Percentiles rank a stretch among this genome's conserved stretches.
These are phyloP conservation scores for Zygoascus hellenicus DNA, from an alignment of 1,139 yeast species.

Conservation along the genomic window DNA sequence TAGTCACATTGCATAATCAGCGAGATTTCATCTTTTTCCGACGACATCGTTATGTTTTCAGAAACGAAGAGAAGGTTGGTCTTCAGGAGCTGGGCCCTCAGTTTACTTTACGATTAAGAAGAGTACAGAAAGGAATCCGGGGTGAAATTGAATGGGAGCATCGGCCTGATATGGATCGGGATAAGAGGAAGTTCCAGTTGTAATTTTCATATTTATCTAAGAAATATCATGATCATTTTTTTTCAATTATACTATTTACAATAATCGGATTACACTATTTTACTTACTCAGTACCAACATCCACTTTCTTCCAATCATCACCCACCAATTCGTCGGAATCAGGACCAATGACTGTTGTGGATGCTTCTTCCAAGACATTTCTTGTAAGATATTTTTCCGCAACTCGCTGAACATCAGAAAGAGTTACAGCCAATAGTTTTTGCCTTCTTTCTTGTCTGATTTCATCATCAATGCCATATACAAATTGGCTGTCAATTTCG, in stretches of 20 bases:
- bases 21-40: conserved; percentile 92
- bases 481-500: conserved; percentile 66
- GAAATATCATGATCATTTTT: conserved; percentile 11
- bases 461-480: conserved; percentile 68
- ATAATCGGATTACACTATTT: conserved; percentile 15
- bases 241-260: not conserved
- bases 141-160: conserved; percentile 97
- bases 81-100: conserved; percentile 96
- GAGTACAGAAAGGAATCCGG: conserved; percentile 85
- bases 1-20: conserved; percentile 90
- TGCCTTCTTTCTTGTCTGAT: conserved; percentile 78
- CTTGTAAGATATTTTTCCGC: conserved; percentile 52
- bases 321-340: conserved; percentile 32
- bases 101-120: conserved; percentile 79
- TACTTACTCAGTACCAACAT: conserved; percentile 16
- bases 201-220: conserved; percentile 31
- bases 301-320: conserved; percentile 35
- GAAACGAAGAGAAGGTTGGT: conserved; percentile 88
- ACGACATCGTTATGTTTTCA: conserved; percentile 86
- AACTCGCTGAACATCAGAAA: conserved; percentile 58
- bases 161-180: conserved; percentile 92
- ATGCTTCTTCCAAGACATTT: conserved; percentile 23
- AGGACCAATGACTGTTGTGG: conserved; percentile 52
- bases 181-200: conserved; percentile 84
- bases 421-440: conserved; percentile 56